Conservation (phyloP, 495 filamentous ascomycete species). For the Chaetomium tenue region DNA sequence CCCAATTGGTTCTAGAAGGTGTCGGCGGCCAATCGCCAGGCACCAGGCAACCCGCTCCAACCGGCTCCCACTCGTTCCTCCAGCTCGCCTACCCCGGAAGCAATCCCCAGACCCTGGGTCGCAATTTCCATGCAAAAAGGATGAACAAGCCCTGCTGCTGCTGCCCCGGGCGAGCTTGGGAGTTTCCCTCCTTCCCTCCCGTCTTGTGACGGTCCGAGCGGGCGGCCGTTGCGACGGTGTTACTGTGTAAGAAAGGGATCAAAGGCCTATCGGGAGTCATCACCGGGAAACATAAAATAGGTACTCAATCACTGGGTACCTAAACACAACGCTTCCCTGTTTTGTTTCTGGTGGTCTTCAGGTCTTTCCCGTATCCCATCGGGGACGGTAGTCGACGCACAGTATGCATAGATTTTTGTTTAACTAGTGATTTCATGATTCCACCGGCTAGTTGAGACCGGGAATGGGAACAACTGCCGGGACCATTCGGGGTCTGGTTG, state of each 20-base stretch:
- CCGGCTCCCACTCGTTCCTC: slow-evolving; percentile 10
- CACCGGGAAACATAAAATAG: no score
- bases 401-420: not conserved
- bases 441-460: not conserved
- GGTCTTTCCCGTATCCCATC: not conserved
- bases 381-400: not conserved
- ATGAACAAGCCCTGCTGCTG: not conserved
- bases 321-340: no score
- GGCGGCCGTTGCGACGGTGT: not conserved
- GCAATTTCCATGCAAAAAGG: slow-evolving; percentile 21
- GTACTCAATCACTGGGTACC: no score
- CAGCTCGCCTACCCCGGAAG: slow-evolving; percentile 16
- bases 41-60: slow-evolving; percentile 17
- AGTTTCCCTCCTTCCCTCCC: not conserved
- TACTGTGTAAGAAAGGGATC: no score
- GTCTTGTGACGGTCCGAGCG: not conserved
- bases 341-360: no score
- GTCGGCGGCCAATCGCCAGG: slow-evolving; percentile 17
- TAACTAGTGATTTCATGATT: no score
- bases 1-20: slow-evolving; percentile 29
- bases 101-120: slow-evolving; percentile 15
- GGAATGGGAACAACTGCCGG: slow-evolving; percentile 12
- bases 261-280: no score
- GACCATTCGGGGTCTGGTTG: not conserved
- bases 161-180: not conserved